These are phyloP conservation scores for Forsythia suspensa DNA, from an alignment of 257 asterid genomes.

Conservation along the genomic window DNA sequence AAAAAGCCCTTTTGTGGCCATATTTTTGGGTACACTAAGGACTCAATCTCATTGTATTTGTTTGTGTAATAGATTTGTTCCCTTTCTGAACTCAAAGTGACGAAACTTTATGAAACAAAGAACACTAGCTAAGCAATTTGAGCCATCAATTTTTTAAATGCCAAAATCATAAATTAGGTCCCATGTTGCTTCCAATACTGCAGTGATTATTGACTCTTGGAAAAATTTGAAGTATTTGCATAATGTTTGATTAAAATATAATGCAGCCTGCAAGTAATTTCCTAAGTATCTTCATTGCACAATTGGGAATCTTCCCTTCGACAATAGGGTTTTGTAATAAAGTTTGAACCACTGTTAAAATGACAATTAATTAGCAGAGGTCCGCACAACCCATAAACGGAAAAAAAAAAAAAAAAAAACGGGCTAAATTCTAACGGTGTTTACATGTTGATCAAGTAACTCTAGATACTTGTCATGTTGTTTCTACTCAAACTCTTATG, in stretches of 20 bases:
- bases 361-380: neutral
- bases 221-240: conserved; percentile 9
- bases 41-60: neutral
- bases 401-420: neutral
- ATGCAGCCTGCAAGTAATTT: conserved; percentile 5
- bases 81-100: neutral
- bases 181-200: neutral
- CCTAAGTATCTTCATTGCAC: conserved; percentile 25
- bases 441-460: too few species aligned
- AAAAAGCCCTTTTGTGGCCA: neutral
- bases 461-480: too few species aligned
- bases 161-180: conserved; percentile 7
- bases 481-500: too few species aligned
- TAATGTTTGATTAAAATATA: neutral
- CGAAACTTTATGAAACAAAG: neutral
- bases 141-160: conserved; percentile 21
- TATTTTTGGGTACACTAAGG: neutral
- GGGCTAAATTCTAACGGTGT: too few species aligned
- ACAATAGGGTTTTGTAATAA: neutral
- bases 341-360: conserved; percentile 10
- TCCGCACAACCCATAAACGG: neutral
- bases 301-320: conserved; percentile 22
- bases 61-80: neutral
- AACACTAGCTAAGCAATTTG: neutral
- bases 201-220: conserved; percentile 17